Base-by-base conservation (phyloP, 176 grass and related monocot species). In the Poa annua region DNA sequence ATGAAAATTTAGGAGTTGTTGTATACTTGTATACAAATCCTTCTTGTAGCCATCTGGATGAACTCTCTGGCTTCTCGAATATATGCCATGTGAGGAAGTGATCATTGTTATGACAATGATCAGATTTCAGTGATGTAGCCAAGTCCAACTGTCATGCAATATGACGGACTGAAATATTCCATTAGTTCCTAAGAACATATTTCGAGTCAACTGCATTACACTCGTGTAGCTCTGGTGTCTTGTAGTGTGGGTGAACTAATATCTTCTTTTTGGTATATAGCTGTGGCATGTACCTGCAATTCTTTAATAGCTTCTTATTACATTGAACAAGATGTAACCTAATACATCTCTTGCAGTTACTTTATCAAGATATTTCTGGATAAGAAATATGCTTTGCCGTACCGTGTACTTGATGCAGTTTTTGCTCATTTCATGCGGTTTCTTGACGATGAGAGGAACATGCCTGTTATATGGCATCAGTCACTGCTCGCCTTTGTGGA, bases 391-490 rank as follows among this genome's bases (percentile, higher is more conserved):
- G 91, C 93, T 82, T 87, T 98, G 89, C 93, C 93, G 66, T 95
- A 93, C 38, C 83, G 87, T 5, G 93, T 88, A 8, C 87, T 98
- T 54, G 96, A 98, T 92, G 86, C 93, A 22, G 89, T 95, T 57
- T 80, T 93, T 83, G 93, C 89, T 20, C 96, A 98, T 85, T 95
- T 98, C 77, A 87, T 98, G 89, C 71, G 91, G 19, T 98, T 95
- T 87, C 85, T 90, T 41, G 87, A 87, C 34, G 91, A 98, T 24
- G 66, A 86, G 51, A 90, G 92, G 57, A 66, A 72, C 80, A 95
- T 98, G 96, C 96, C 91, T 78, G 96, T 95, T 57, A 95, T 98
- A 89, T 98, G 96, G 93, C 93, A 98, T 68, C 96, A 98, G 74
- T 95, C 96, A 44, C 83, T 98, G 71, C 96, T 98, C 44, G 88